A percentile compares a stretch with the other conserved stretches of the same genome.
These are phyloP conservation scores for Aphanomyces stellatus DNA, from an alignment of 352 stramenopile genomes.

Conservation along the genomic window DNA sequence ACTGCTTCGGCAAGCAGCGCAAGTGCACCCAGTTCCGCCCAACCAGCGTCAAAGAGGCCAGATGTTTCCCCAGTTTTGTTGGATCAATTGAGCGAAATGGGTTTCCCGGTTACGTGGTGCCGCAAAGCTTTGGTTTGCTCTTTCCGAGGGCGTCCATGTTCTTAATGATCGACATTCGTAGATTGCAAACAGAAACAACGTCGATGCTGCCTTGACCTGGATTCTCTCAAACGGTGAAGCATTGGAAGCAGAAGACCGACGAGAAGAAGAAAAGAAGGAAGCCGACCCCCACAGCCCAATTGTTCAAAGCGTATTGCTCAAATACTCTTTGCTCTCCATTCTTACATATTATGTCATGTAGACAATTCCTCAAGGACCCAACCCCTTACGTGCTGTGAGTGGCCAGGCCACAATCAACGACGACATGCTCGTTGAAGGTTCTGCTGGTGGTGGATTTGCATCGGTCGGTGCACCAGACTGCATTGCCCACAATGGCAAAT, in stretches of 20 bases:
- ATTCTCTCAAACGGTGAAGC: conserved; percentile 88
- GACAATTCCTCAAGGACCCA: conserved; percentile 29
- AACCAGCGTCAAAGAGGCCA: conserved; percentile 46
- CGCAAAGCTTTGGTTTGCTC: conserved; percentile 67
- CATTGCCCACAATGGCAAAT: conserved; percentile 63
- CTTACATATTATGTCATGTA: too few relatives aligned
- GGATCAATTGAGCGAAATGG: conserved; percentile 88
- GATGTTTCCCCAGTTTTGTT: conserved; percentile 52
- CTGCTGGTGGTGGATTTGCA: conserved; percentile 76
- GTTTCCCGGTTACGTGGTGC: conserved; percentile 90
- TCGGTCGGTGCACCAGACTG: conserved; percentile 77
- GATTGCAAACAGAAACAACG: conserved; percentile 77
- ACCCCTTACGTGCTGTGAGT: conserved; percentile 74
- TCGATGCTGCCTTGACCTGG: conserved; percentile 88
- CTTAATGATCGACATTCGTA: neutral
- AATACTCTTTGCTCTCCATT: too few relatives aligned
- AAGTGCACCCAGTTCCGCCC: conserved; percentile 18
- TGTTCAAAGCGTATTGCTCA: too few relatives aligned
- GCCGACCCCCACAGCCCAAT: conserved; percentile 25
- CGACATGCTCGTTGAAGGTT: conserved; percentile 78
- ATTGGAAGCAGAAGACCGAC: conserved; percentile 78
- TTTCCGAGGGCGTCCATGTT: neutral
- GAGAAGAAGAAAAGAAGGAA: conserved; percentile 62
- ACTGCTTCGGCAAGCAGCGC: conserved; percentile 25
- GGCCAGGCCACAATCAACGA: conserved; percentile 81